Evolutionary conservation across 192 early-diverging fungal species (phyloP).

Genomic region (Blastocladiella britannica): DNA sequence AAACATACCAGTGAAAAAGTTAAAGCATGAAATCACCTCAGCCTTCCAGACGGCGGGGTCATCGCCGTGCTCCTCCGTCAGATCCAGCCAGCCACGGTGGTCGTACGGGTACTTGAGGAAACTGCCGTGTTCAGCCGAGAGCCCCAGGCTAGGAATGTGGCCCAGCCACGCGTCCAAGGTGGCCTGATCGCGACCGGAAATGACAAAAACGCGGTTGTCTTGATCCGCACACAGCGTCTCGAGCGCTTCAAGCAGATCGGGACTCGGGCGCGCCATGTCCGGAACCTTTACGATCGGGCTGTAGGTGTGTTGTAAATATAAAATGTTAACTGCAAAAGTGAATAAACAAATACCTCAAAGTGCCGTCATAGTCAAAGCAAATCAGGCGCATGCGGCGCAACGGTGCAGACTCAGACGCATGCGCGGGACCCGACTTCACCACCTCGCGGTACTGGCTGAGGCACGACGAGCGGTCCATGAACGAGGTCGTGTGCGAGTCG

Average conservation of each 20-base stretch:
- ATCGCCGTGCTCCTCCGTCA: slow-evolving; percentile 22
- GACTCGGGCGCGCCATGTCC: neutral
- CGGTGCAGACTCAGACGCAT: too few species aligned
- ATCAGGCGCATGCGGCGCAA: neutral
- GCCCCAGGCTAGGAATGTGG: slow-evolving; percentile 47
- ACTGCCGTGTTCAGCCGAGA: slow-evolving; percentile 85
- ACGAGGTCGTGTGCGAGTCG: slow-evolving; percentile 51
- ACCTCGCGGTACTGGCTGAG: slow-evolving; percentile 48
- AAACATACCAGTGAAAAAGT: too few species aligned
- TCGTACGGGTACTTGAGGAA: slow-evolving; percentile 66
- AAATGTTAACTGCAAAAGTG: too few species aligned
- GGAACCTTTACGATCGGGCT: too few species aligned
- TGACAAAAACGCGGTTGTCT: slow-evolving; percentile 66
- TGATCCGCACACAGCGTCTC: slow-evolving; percentile 46
- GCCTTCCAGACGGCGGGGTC: slow-evolving; percentile 46
- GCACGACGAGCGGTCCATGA: slow-evolving; percentile 65
- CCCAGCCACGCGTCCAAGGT: slow-evolving; percentile 72
- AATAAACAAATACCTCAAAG: too few species aligned
- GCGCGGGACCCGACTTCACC: too few species aligned
- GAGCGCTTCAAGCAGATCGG: slow-evolving; percentile 52
- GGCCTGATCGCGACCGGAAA: slow-evolving; percentile 75
- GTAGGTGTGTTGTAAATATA: too few species aligned
- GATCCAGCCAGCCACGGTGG: slow-evolving; percentile 27
- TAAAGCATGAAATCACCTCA: slow-evolving; percentile 81
- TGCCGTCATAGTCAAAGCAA: neutral